Conservation (phyloP, 1,284 basidiomycete genomes). For the Cronartium quercuum region DNA sequence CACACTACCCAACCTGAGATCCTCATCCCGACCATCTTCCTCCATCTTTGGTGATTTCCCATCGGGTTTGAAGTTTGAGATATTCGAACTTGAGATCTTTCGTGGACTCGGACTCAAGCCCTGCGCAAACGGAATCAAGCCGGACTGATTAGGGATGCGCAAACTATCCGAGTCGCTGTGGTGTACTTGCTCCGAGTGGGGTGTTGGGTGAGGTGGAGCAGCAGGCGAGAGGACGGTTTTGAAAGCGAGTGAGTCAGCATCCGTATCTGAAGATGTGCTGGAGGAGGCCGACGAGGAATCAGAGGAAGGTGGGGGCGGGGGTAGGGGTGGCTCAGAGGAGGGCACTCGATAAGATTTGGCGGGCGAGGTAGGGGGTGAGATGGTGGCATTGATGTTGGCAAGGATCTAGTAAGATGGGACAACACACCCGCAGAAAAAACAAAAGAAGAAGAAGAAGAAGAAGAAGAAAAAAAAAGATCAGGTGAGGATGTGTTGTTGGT, state of each 20-base stretch:
- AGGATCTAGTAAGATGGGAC: constrained; percentile 1
- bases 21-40: neutral
- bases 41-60: neutral
- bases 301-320: constrained; percentile 4
- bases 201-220: neutral
- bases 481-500: too few species aligned
- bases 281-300: constrained; percentile 3
- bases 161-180: neutral
- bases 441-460: neutral
- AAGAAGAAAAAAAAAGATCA: too few species aligned
- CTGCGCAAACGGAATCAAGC: constrained; percentile 32
- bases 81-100: neutral
- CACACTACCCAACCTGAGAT: constrained; percentile 16
- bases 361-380: constrained; percentile 2
- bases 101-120: constrained; percentile 24
- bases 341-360: neutral
- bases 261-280: neutral
- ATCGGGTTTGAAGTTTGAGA: neutral
- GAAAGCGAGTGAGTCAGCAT: neutral
- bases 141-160: neutral
- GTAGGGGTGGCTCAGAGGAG: neutral
- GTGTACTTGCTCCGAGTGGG: neutral
- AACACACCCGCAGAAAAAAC: neutral
- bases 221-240: neutral
- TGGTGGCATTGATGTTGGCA: constrained; percentile 22